Base-by-base conservation (phyloP, 805 yeast genomes). In the Barnettozyma sp. region DNA sequence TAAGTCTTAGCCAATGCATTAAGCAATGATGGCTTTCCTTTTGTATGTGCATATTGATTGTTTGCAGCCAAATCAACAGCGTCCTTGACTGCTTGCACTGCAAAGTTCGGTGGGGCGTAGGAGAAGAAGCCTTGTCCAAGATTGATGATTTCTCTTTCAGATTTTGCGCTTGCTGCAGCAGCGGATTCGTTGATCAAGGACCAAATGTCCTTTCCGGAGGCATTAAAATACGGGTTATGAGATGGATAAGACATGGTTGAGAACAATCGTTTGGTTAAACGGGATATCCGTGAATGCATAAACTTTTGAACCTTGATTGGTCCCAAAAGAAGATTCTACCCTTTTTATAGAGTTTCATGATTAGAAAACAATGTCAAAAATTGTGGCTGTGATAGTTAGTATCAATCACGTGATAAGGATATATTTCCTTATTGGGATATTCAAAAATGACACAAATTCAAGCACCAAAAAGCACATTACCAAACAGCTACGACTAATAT, bases 61-160 rank as follows among this genome's bases (percentile, higher is more conserved):
- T 75, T 75, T 40, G 78, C 68, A 4, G 97, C 80, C 22, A 65
- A 66, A 36, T 75, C 78, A 30, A 87, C 66, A 0, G 96, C 90
- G 28, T 71, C 68, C 45, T 77, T 73, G 13, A 90, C 94, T 6
- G 95, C 94, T 9, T 76, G 70, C 40, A 82, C 67, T 12, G 94
- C 96, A 60, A 92, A 92, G n/a, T 77, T 73, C 1, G 98, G 98
- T 3, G 98, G 98, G 21, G 88, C 73, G 58, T 90, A 92, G 2
- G 96, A 86, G 66, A 92, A 92, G 62, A 92, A 92, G 2, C 98
- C 98, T 59, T 92, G 98, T 22, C 98, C 98, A 39, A 92, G 70
- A 51, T 92, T 92, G 42, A 81, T 79, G 38, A 90, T 76, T 35
- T 85, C 82, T 49, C 81, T 70, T n/a, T 86, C 87, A 30, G 76